Evolutionary conservation across 2,329 filamentous ascomycete species (phyloP).

Genomic region (Raffaelea albimanens): DNA sequence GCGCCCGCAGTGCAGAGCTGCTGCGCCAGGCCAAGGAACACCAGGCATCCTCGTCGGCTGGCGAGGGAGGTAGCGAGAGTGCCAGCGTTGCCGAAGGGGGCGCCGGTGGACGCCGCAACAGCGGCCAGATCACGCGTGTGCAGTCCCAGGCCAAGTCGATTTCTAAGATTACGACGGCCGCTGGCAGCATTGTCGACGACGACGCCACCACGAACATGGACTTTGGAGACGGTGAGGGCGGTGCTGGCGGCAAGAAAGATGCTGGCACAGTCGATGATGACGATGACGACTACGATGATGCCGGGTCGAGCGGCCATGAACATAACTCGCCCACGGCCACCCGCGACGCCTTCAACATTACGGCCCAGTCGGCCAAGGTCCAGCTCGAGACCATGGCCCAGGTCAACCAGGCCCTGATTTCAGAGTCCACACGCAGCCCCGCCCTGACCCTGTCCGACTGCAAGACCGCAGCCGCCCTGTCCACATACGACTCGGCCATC

Average conservation of each 20-base stretch:
- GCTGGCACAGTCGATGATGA: conserved; percentile 31
- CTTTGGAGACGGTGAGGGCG: conserved; percentile 13
- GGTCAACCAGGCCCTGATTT: conserved; percentile 72
- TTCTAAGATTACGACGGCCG: conserved; percentile 20
- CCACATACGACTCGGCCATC: conserved; percentile 83
- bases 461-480: conserved; percentile 64
- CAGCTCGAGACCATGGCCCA: conserved; percentile 85
- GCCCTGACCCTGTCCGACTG: conserved; percentile 65
- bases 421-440: conserved; percentile 62
- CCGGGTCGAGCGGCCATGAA: conserved; percentile 57
- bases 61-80: conserved; percentile 31
- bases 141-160: conserved; percentile 25
- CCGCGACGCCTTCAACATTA: conserved; percentile 95
- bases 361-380: conserved; percentile 85
- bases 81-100: conserved; percentile 38
- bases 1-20: conserved; percentile 63
- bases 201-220: conserved; percentile 21
- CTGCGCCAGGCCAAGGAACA: conserved; percentile 73
- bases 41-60: conserved; percentile 23
- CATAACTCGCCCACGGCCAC: conserved; percentile 63
- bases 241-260: neutral
- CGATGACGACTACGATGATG: conserved; percentile 61
- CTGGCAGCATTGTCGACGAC: conserved; percentile 37
- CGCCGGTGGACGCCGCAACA: neutral
- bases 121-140: conserved; percentile 29